Conservation (phyloP, 305 asterid species). For the Plantago coronopus region DNA sequence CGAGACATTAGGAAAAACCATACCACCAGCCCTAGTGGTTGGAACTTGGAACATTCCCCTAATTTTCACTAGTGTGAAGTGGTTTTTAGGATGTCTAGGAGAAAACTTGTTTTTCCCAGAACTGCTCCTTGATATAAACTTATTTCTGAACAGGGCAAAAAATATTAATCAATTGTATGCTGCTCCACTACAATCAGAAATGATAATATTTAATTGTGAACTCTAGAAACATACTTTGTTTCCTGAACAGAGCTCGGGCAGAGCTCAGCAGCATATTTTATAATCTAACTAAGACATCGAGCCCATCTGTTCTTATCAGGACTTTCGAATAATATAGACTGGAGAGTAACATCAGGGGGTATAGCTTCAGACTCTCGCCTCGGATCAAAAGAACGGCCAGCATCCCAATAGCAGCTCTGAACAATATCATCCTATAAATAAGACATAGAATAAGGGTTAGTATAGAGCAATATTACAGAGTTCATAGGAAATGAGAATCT, state of each 20-base stretch:
- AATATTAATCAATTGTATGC: too few species aligned
- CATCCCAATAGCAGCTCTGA: constrained; percentile 99
- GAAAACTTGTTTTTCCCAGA: background rate
- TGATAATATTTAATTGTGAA: too few species aligned
- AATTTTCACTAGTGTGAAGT: too few species aligned
- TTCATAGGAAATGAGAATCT: constrained; percentile 15
- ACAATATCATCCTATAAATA: constrained; percentile 93
- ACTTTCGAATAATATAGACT: constrained; percentile 90
- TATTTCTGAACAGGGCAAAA: too few species aligned
- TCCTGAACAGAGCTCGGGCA: constrained; percentile 95
- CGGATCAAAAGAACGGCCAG: constrained; percentile 90
- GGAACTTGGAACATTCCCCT: too few species aligned
- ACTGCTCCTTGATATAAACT: too few species aligned
- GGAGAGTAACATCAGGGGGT: constrained; percentile 91
- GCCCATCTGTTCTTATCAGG: constrained; percentile 99
- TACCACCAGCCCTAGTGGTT: too few species aligned
- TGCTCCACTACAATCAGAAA: too few species aligned
- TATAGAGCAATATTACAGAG: too few species aligned
- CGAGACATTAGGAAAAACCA: too few species aligned
- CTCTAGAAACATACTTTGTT: constrained; percentile 63
- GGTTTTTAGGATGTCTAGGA: too few species aligned
- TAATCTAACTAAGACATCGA: constrained; percentile 91
- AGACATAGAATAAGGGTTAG: constrained; percentile 13
- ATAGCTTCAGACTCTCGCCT: constrained; percentile 92
- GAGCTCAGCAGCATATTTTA: constrained; percentile 86